A percentile compares a stretch with the other conserved stretches of the same genome.
Conservation (phyloP, 1,139 yeast species). For the Lodderomyces jiufengensis region DNA sequence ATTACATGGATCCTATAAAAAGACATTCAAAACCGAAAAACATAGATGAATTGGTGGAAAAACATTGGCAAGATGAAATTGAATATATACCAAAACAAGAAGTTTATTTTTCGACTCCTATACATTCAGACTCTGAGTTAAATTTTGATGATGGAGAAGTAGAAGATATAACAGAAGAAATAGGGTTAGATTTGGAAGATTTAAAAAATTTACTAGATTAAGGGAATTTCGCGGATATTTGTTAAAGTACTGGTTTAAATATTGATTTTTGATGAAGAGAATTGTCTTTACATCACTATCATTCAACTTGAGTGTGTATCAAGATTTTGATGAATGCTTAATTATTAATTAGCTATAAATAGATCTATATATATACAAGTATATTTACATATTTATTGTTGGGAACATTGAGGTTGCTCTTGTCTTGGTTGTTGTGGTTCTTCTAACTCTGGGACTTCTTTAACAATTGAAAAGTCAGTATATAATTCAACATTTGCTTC, state of each 20-base stretch:
- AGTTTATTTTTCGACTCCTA: conserved; percentile 18
- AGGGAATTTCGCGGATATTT: too few relatives aligned
- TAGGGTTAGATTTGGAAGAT: conserved; percentile 36
- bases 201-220: conserved; percentile 38
- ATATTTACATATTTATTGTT: too few relatives aligned
- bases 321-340: too few relatives aligned
- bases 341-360: too few relatives aligned
- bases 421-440: conserved; percentile 22
- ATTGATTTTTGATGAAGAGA: too few relatives aligned
- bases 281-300: too few relatives aligned
- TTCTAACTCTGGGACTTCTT: conserved; percentile 31
- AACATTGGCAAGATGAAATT: conserved; percentile 12
- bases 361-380: too few relatives aligned
- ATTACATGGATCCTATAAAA: conserved; percentile 35
- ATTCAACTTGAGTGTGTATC: too few relatives aligned
- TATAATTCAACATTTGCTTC: conserved; percentile 41
- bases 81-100: conserved; percentile 8
- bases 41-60: conserved; percentile 9
- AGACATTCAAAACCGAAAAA: conserved; percentile 1
- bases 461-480: conserved; percentile 38
- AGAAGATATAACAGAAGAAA: conserved; percentile 18
- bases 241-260: too few relatives aligned
- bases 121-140: conserved; percentile 6
- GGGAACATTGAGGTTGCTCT: conserved; percentile 37
- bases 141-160: conserved; percentile 12